phyloP scores from a whole-genome alignment of 2,329 filamentous ascomycete species.

The Trichoderma sp. region DNA sequence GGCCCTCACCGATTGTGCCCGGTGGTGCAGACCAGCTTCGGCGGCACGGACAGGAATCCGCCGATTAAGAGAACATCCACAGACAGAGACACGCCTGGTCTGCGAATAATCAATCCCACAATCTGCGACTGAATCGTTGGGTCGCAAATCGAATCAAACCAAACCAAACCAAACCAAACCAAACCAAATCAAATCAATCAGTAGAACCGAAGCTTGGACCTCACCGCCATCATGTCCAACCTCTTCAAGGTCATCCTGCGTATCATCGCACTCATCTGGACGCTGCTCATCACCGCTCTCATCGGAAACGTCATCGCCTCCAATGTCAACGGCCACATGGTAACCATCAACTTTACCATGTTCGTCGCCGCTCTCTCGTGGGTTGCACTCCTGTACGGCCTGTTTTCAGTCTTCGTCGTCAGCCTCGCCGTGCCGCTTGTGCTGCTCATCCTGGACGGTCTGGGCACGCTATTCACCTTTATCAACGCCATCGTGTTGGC shows the following conservation, averaged over 20 bases:
- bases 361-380: conserved; percentile 66
- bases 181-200: not conserved
- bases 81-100: not conserved
- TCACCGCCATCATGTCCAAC: conserved; percentile 28
- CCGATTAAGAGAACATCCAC: not conserved
- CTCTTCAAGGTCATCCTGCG: conserved; percentile 48
- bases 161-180: not conserved
- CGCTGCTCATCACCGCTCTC: conserved; percentile 52
- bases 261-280: conserved; percentile 48
- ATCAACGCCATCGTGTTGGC: conserved; percentile 68
- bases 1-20: not conserved
- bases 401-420: conserved; percentile 54
- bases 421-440: conserved; percentile 50
- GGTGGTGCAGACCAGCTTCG: not conserved
- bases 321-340: conserved; percentile 43
- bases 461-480: conserved; percentile 66
- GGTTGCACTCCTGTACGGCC: conserved; percentile 61
- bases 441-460: conserved; percentile 53
- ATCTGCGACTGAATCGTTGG: not conserved
- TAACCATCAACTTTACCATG: conserved; percentile 61
- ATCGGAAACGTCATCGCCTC: conserved; percentile 56
- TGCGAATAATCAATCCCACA: not conserved
- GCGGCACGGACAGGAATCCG: not conserved
- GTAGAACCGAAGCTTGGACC: not conserved
- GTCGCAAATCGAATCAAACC: not conserved